Evolutionary conservation across 2,329 filamentous ascomycete genomes (phyloP).

Genomic region (Microsporum canis): DNA sequence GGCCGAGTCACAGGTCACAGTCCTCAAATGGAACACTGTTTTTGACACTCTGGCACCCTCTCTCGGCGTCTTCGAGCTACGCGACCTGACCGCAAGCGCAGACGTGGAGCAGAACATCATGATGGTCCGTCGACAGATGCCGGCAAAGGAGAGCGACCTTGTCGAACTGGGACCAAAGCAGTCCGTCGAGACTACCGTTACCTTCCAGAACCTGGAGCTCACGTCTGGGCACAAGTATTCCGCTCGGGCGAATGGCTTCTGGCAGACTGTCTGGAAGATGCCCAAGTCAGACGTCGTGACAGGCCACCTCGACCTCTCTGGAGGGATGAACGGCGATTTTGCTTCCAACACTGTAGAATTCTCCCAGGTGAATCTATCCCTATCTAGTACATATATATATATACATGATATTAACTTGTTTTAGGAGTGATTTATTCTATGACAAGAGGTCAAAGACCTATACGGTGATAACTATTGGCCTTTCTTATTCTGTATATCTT

Average conservation of each 20-base stretch:
- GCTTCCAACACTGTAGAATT: conserved; percentile 16
- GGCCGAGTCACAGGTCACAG: conserved; percentile 19
- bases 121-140: conserved; percentile 26
- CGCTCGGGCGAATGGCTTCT: conserved; percentile 24
- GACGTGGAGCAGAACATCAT: conserved; percentile 22
- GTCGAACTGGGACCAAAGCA: conserved; percentile 22
- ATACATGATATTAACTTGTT: background rate
- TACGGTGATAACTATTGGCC: too few relatives aligned
- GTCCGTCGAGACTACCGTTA: conserved; percentile 17
- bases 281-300: conserved; percentile 17
- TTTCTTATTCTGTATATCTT: background rate
- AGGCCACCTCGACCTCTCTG: conserved; percentile 16
- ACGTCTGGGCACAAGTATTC: conserved; percentile 24
- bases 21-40: conserved; percentile 30
- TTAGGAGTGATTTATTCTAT: background rate
- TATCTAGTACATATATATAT: background rate
- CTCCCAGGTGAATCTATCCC: conserved; percentile 4
- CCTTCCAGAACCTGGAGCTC: conserved; percentile 21
- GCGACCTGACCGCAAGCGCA: conserved; percentile 17
- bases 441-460: too few relatives aligned
- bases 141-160: conserved; percentile 21
- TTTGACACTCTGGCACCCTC: conserved; percentile 25
- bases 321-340: conserved; percentile 18
- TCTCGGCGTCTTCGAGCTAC: conserved; percentile 24
- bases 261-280: conserved; percentile 27